These are phyloP conservation scores for Backusella sp. DNA, from an alignment of 192 early-diverging fungal genomes.

Conservation along the genomic window DNA sequence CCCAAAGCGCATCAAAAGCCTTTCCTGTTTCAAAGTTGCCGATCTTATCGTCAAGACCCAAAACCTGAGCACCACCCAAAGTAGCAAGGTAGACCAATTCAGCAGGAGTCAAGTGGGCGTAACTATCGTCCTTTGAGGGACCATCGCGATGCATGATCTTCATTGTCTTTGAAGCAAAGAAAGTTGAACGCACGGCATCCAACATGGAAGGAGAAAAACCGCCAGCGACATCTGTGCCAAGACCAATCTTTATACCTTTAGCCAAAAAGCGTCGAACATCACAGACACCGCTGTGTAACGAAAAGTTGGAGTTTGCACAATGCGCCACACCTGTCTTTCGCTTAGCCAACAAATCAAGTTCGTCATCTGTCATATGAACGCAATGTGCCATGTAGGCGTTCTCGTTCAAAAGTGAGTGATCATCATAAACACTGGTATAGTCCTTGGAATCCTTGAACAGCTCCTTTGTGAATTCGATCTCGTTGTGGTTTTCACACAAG, in stretches of 20 bases:
- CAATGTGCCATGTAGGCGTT: constrained; percentile 92
- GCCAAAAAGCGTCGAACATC: constrained; percentile 75
- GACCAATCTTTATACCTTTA: constrained; percentile 79
- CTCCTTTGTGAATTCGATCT: constrained; percentile 70
- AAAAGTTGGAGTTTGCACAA: constrained; percentile 92
- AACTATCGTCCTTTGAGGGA: constrained; percentile 22
- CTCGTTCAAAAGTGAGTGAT: constrained; percentile 68
- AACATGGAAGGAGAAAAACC: constrained; percentile 85
- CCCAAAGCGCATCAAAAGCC: constrained; percentile 89
- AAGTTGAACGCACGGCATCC: constrained; percentile 82
- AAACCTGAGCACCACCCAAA: constrained; percentile 81
- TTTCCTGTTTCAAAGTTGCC: constrained; percentile 89
- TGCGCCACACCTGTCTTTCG: constrained; percentile 80
- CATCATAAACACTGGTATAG: constrained; percentile 82
- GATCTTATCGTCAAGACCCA: constrained; percentile 67
- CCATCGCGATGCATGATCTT: constrained; percentile 36
- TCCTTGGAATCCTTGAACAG: constrained; percentile 69
- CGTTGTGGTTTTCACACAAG: constrained; percentile 79
- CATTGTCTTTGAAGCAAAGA: constrained; percentile 71
- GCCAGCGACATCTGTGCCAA: constrained; percentile 93
- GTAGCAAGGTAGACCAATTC: constrained; percentile 90
- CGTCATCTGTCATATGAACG: constrained; percentile 78
- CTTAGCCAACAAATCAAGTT: constrained; percentile 63
- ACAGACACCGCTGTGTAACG: constrained; percentile 75
- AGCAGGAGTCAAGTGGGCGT: constrained; percentile 54